Evolutionary conservation across 2,329 filamentous ascomycete genomes (phyloP).

Genomic region (Aspergillus amoenus): DNA sequence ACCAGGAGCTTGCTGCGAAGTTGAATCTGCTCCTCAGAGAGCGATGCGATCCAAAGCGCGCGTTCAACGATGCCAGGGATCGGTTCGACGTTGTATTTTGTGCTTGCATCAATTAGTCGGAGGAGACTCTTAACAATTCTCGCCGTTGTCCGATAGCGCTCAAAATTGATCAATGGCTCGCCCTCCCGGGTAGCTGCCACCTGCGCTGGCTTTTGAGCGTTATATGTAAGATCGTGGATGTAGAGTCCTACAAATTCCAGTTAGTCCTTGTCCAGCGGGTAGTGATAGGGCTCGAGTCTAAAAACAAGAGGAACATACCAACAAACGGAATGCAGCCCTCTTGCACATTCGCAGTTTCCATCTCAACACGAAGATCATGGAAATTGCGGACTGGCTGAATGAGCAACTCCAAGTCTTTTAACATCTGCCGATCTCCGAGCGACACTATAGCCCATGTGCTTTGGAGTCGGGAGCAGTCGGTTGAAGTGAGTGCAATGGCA

Average conservation of each 20-base stretch:
- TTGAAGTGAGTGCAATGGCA: slow-evolving; percentile 60
- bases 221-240: slow-evolving; percentile 66
- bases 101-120: slow-evolving; percentile 62
- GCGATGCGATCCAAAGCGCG: slow-evolving; percentile 64
- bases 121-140: slow-evolving; percentile 64
- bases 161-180: slow-evolving; percentile 65
- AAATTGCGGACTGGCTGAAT: slow-evolving; percentile 65
- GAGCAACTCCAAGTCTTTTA: slow-evolving; percentile 60
- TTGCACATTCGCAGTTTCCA: slow-evolving; percentile 60
- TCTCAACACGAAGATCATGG: slow-evolving; percentile 60
- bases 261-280: neutral
- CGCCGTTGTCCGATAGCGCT: slow-evolving; percentile 65
- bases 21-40: slow-evolving; percentile 59
- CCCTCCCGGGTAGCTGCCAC: slow-evolving; percentile 45
- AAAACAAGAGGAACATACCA: slow-evolving; percentile 41
- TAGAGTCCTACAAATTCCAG: slow-evolving; percentile 53
- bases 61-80: slow-evolving; percentile 59
- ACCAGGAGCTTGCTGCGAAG: slow-evolving; percentile 46
- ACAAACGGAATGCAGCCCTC: slow-evolving; percentile 67
- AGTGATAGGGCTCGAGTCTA: neutral
- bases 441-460: slow-evolving; percentile 61
- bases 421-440: slow-evolving; percentile 52
- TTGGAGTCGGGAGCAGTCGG: slow-evolving; percentile 57
- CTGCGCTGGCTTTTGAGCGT: slow-evolving; percentile 63
- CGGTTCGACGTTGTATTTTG: slow-evolving; percentile 59